Percentiles rank a stretch among this genome's conserved stretches.
These are phyloP conservation scores for Neostapfia colusana DNA, from an alignment of 176 grass and related monocot species.

Conservation along the genomic window DNA sequence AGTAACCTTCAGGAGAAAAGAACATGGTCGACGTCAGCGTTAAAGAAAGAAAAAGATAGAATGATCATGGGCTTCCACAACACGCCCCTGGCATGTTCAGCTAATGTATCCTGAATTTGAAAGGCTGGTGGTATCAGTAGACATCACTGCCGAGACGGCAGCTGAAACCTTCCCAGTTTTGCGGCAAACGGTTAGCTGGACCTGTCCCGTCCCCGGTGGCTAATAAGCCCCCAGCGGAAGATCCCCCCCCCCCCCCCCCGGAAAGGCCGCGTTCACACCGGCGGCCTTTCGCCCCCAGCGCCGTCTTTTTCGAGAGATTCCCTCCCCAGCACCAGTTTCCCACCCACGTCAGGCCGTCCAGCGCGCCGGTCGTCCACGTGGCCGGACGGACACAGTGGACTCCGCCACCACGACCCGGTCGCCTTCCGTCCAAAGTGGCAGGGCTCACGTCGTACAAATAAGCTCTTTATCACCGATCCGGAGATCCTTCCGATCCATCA, in stretches of 20 bases:
- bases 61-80: too few species aligned
- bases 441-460: slow-evolving; percentile 33
- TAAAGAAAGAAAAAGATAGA: too few species aligned
- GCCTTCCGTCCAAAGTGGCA: slow-evolving; percentile 21
- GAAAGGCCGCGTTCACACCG: slow-evolving; percentile 41
- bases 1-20: too few species aligned
- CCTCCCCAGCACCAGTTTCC: slow-evolving; percentile 16
- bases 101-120: too few species aligned
- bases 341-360: slow-evolving; percentile 35
- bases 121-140: too few species aligned
- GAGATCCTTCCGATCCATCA: background rate
- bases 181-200: too few species aligned
- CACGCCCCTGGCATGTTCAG: too few species aligned
- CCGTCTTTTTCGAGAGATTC: slow-evolving; percentile 18
- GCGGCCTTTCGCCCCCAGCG: background rate
- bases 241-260: too few species aligned
- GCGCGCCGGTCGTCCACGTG: slow-evolving; percentile 31
- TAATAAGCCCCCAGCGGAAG: slow-evolving; percentile 20
- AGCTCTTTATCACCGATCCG: background rate
- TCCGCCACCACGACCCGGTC: slow-evolving; percentile 29
- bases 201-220: background rate
- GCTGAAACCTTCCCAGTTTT: too few species aligned
- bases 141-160: too few species aligned
- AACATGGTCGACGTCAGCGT: too few species aligned
- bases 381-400: slow-evolving; percentile 15